A percentile compares a stretch with the other conserved stretches of the same genome.
These are phyloP conservation scores for Fusarium sp. DNA, from an alignment of 2,329 filamentous ascomycete species.

Conservation along the genomic window DNA sequence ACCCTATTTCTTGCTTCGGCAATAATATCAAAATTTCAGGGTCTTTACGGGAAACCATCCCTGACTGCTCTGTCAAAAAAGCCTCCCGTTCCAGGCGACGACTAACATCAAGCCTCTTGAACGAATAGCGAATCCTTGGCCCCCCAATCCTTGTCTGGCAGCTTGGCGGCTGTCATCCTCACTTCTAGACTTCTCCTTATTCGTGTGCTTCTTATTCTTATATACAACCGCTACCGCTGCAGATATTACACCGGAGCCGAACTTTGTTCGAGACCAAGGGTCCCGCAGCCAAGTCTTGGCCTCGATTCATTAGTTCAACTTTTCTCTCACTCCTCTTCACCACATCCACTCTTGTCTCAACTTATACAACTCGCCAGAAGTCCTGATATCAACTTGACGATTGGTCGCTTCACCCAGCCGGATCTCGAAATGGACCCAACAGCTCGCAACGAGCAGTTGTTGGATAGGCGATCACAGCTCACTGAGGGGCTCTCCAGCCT, in stretches of 20 bases:
- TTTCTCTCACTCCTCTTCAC: constrained; percentile 13
- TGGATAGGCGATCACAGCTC: constrained; percentile 65
- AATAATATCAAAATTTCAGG: constrained; percentile 20
- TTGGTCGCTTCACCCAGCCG: background rate
- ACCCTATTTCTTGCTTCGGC: constrained; percentile 5
- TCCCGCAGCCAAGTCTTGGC: constrained; percentile 14
- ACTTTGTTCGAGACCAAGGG: constrained; percentile 13
- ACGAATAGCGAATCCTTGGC: constrained; percentile 3
- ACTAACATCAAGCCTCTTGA: constrained; percentile 7
- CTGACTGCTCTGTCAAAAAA: constrained; percentile 13
- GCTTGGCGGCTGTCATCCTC: constrained; percentile 13
- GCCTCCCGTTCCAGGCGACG: constrained; percentile 15
- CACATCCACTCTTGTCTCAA: background rate
- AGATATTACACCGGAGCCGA: constrained; percentile 11
- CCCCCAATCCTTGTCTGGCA: constrained; percentile 17
- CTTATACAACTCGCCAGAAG: constrained; percentile 5
- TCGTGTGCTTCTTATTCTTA: background rate
- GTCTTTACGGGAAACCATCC: constrained; percentile 12
- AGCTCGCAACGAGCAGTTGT: constrained; percentile 56
- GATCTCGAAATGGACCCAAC: constrained; percentile 47
- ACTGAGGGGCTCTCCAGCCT: constrained; percentile 64
- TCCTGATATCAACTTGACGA: background rate
- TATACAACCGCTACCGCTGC: constrained; percentile 7
- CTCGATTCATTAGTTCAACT: constrained; percentile 18
- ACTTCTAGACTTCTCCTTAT: constrained; percentile 9